Evolutionary conservation across 352 stramenopile species (phyloP).

Genomic region (Globisporangium okanoganense): DNA sequence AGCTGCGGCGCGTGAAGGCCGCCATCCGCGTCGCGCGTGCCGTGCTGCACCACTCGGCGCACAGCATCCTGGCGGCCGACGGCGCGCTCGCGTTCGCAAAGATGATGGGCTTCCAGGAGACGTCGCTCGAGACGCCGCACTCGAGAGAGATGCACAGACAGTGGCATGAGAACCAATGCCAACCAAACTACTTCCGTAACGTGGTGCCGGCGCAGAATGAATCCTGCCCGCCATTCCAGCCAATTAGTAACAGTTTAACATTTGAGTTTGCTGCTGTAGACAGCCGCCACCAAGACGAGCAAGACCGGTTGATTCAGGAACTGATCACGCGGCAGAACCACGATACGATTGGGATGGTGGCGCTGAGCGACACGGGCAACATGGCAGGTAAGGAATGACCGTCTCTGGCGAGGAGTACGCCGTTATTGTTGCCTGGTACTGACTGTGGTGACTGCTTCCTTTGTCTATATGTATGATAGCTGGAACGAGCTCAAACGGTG

Average conservation of each 20-base stretch:
- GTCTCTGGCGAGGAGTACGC: background rate
- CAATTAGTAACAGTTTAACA: constrained; percentile 17
- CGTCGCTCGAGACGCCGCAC: constrained; percentile 55
- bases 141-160: constrained; percentile 47
- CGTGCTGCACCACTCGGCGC: constrained; percentile 86
- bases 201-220: constrained; percentile 64
- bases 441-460: background rate
- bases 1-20: constrained; percentile 74
- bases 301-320: constrained; percentile 10
- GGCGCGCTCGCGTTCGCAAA: constrained; percentile 85
- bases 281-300: background rate
- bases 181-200: constrained; percentile 90
- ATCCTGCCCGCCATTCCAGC: constrained; percentile 79
- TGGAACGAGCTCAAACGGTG: constrained; percentile 88
- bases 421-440: background rate
- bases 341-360: constrained; percentile 91
- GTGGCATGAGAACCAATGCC: constrained; percentile 66
- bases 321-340: constrained; percentile 72
- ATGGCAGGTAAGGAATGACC: constrained; percentile 44
- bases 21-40: constrained; percentile 80
- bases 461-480: constrained; percentile 24
- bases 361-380: constrained; percentile 44
- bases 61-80: constrained; percentile 86
- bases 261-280: background rate
- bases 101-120: constrained; percentile 89